phyloP scores from a whole-genome alignment of 1,284 basidiomycete genomes.

The Flammula alnicola region DNA sequence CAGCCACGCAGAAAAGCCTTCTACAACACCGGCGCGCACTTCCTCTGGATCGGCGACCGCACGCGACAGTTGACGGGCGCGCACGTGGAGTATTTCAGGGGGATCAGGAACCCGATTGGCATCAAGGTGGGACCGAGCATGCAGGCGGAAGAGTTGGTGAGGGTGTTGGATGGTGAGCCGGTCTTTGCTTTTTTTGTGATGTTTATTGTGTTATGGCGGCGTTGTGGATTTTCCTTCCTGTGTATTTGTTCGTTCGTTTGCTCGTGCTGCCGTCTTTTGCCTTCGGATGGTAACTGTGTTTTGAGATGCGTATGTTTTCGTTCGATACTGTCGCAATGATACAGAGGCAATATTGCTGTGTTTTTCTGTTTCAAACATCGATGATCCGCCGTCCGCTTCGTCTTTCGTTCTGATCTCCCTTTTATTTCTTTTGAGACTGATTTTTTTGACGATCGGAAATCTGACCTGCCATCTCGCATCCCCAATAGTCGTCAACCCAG shows the following conservation, averaged over 20 bases:
- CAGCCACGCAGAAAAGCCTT: slow-evolving; percentile 41
- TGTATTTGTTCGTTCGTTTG: slow-evolving; percentile 4
- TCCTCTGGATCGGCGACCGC: slow-evolving; percentile 97
- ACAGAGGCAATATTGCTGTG: too few relatives aligned
- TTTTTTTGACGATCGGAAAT: too few relatives aligned
- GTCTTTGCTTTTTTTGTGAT: not conserved
- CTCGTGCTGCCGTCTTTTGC: not conserved
- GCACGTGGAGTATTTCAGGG: slow-evolving; percentile 95
- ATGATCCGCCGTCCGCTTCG: slow-evolving; percentile 2
- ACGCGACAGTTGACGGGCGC: slow-evolving; percentile 94
- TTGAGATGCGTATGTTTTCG: too few relatives aligned
- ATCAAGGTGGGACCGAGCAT: slow-evolving; percentile 96
- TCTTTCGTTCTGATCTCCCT: slow-evolving; percentile 7
- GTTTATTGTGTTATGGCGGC: not conserved
- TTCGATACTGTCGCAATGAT: too few relatives aligned
- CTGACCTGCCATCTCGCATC: too few relatives aligned
- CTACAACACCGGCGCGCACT: slow-evolving; percentile 92
- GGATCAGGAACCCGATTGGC: slow-evolving; percentile 95
- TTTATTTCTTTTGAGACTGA: slow-evolving; percentile 12
- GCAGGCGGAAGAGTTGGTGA: slow-evolving; percentile 80
- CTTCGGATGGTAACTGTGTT: too few relatives aligned
- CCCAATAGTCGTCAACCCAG: slow-evolving; percentile 81
- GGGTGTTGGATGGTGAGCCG: slow-evolving; percentile 79
- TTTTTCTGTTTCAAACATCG: too few relatives aligned
- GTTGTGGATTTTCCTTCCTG: slow-evolving; percentile 4